phyloP scores from a whole-genome alignment of 176 grass and related monocot genomes.

The Lolium perenne region DNA sequence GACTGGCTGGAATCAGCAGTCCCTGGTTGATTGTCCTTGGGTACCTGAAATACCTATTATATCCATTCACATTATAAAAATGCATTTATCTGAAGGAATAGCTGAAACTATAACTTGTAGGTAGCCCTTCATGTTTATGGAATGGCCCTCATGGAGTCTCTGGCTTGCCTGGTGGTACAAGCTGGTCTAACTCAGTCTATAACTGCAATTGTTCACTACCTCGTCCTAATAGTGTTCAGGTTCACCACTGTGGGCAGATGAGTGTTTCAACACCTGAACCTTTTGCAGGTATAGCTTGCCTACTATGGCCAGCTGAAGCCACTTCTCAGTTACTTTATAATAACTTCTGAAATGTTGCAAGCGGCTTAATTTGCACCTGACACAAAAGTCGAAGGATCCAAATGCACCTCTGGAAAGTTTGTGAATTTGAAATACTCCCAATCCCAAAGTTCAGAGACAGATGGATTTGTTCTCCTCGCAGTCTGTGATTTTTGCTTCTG shows the following conservation, averaged over 20 bases:
- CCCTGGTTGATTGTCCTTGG: not conserved
- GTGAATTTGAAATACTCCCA: not conserved
- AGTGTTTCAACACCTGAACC: not conserved
- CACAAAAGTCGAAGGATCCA: not conserved
- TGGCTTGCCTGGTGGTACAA: not conserved
- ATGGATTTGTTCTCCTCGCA: not conserved
- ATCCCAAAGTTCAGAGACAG: not conserved
- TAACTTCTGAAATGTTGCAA: not conserved
- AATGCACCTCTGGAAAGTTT: not conserved
- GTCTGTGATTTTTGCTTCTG: conserved; percentile 18
- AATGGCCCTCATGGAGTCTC: not conserved
- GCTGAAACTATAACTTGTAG: not conserved
- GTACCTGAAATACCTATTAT: conserved; percentile 15
- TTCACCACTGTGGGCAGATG: not conserved
- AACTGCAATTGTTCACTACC: conserved; percentile 8
- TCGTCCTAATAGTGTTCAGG: not conserved
- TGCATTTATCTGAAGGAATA: conserved; percentile 23
- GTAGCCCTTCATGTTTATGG: not conserved
- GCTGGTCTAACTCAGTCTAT: not conserved
- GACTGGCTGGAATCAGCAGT: not conserved
- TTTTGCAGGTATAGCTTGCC: conserved; percentile 4
- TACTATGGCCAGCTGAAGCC: not conserved
- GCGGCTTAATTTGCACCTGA: not conserved
- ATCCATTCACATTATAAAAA: conserved; percentile 1
- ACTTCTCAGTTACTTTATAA: not conserved